These are phyloP conservation scores for Dactylonectria macrodidyma DNA, from an alignment of 2,329 filamentous ascomycete species.

Conservation along the genomic window DNA sequence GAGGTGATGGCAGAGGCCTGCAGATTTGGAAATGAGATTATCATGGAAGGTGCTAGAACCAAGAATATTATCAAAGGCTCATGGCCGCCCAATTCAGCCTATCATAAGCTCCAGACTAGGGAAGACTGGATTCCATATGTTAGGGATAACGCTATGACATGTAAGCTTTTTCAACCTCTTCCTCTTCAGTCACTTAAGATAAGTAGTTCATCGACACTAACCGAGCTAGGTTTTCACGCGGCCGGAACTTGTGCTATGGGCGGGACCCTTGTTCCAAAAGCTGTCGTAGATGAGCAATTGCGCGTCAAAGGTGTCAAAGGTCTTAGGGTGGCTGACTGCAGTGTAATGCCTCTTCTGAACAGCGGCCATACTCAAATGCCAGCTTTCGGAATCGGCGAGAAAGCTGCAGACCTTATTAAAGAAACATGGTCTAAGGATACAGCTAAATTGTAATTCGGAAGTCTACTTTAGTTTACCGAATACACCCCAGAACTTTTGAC, in stretches of 20 bases:
- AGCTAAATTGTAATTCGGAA: neutral
- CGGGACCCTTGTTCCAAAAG: constrained; percentile 61
- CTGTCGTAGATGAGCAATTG: constrained; percentile 68
- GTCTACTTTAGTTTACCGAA: too few relatives aligned
- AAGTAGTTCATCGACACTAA: neutral
- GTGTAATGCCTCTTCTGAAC: constrained; percentile 66
- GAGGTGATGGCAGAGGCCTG: constrained; percentile 73
- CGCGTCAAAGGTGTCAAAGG: constrained; percentile 65
- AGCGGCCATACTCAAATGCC: constrained; percentile 69
- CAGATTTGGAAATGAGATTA: constrained; percentile 71
- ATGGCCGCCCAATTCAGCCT: constrained; percentile 68
- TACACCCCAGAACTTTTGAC: too few relatives aligned
- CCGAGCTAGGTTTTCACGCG: constrained; percentile 36
- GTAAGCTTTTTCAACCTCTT: constrained; percentile 54
- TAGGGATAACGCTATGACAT: constrained; percentile 71
- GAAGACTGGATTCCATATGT: constrained; percentile 70
- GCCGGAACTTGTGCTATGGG: constrained; percentile 53
- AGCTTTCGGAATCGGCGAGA: constrained; percentile 70
- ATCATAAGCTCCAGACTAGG: constrained; percentile 66
- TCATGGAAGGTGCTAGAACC: constrained; percentile 70
- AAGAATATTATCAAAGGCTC: constrained; percentile 71
- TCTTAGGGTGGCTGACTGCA: constrained; percentile 67
- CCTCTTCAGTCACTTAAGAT: neutral
- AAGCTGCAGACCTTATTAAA: constrained; percentile 64
- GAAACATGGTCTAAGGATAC: constrained; percentile 42